Evolutionary conservation across 805 yeast species (phyloP).

Genomic region (Candida schatavii): DNA sequence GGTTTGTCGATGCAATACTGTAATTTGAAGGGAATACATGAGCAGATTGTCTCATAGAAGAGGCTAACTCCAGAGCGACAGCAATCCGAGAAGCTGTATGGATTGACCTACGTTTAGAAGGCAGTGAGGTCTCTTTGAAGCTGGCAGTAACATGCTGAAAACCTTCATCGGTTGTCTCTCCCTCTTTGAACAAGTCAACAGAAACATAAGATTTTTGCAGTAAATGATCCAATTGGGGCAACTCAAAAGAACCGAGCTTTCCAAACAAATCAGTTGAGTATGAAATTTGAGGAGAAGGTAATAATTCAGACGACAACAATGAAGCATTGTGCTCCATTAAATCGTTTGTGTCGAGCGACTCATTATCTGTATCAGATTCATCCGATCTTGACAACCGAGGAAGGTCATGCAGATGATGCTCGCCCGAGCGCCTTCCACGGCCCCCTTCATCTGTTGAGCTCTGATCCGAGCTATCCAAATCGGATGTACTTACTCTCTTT

Average conservation of each 20-base stretch:
- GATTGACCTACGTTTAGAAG: not conserved
- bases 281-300: slow-evolving; percentile 42
- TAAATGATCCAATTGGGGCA: slow-evolving; percentile 3
- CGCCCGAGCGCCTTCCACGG: not conserved
- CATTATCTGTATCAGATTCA: slow-evolving; percentile 15
- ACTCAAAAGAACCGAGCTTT: slow-evolving; percentile 5
- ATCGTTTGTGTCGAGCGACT: slow-evolving; percentile 26
- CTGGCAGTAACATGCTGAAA: not conserved
- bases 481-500: slow-evolving; percentile 2
- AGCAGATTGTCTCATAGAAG: not conserved
- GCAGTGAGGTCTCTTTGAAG: not conserved
- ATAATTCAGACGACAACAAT: slow-evolving; percentile 24
- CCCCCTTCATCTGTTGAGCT: slow-evolving; percentile 1
- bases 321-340: slow-evolving; percentile 31
- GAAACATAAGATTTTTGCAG: slow-evolving; percentile 3
- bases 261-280: slow-evolving; percentile 29
- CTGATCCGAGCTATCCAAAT: slow-evolving; percentile 2
- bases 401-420: slow-evolving; percentile 1
- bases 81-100: not conserved
- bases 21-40: not conserved
- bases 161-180: not conserved
- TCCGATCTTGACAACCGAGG: slow-evolving; percentile 10
- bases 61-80: not conserved
- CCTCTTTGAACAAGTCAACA: slow-evolving; percentile 1
- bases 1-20: not conserved